Percentiles rank a stretch among this genome's conserved stretches.
Evolutionary conservation across 257 asterid genomes (phyloP).

Genomic region (Vinca minor): DNA sequence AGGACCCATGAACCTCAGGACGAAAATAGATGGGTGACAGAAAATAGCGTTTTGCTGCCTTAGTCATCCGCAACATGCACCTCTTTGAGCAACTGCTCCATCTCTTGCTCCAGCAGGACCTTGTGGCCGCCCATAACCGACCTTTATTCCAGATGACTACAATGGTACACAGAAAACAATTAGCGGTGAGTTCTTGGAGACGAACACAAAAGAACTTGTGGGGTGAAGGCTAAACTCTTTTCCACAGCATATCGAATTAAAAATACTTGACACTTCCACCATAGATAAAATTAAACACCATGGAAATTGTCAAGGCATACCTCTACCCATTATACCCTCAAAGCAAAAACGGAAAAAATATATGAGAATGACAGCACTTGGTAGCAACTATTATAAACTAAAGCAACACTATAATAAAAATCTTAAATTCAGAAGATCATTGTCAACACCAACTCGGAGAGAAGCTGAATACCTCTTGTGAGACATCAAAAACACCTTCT

Average conservation of each 20-base stretch:
- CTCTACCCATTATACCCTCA: neutral
- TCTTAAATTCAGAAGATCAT: too few relatives aligned
- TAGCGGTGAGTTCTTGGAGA: neutral
- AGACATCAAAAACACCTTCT: slow-evolving; percentile 62
- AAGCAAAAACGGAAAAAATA: neutral
- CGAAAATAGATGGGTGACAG: too few relatives aligned
- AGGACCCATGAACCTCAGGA: too few relatives aligned
- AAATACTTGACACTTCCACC: too few relatives aligned
- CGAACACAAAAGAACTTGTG: neutral
- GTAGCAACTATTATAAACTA: too few relatives aligned
- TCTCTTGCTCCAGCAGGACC: slow-evolving; percentile 50
- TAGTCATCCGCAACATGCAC: slow-evolving; percentile 57
- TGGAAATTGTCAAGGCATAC: too few relatives aligned
- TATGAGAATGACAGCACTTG: neutral
- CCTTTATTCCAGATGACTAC: slow-evolving; percentile 75
- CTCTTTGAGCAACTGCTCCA: slow-evolving; percentile 52
- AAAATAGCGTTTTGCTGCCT: neutral
- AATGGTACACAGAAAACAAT: slow-evolving; percentile 8
- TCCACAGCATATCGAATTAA: too few relatives aligned
- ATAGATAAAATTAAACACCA: too few relatives aligned
- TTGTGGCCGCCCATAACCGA: slow-evolving; percentile 75
- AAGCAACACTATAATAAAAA: too few relatives aligned
- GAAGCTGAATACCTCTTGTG: slow-evolving; percentile 31
- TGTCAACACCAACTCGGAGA: neutral
- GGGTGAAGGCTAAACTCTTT: neutral